Evolutionary conservation across 2,329 filamentous ascomycete genomes (phyloP).

Genomic region (Penicillium frequentans): DNA sequence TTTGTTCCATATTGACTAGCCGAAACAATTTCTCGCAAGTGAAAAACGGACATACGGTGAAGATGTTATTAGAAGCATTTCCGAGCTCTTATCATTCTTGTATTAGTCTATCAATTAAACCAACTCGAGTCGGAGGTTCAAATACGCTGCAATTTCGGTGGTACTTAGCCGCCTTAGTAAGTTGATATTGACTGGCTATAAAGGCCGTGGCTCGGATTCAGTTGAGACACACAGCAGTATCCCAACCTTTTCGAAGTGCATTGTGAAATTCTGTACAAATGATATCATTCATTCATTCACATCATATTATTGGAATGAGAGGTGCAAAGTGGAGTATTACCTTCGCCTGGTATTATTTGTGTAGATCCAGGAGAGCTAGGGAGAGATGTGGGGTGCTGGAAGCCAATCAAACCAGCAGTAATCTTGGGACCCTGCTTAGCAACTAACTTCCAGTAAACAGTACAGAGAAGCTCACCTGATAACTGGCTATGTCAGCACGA

Average conservation of each 20-base stretch:
- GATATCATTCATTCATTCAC: not conserved
- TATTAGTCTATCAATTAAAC: not conserved
- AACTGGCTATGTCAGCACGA: not conserved
- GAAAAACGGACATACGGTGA: not conserved
- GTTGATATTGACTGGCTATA: not conserved
- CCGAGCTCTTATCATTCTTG: not conserved
- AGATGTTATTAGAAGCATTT: not conserved
- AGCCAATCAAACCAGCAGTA: not conserved
- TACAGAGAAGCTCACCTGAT: not conserved
- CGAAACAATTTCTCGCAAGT: not conserved
- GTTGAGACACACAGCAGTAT: not conserved
- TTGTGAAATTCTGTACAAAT: not conserved
- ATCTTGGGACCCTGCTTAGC: not conserved
- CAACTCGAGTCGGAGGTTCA: not conserved
- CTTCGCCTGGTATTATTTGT: not conserved
- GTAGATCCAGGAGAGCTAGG: not conserved
- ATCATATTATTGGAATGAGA: not conserved
- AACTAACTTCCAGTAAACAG: not conserved
- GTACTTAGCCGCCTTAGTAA: not conserved
- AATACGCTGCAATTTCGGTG: not conserved
- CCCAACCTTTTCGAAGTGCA: not conserved
- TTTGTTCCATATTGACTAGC: not conserved
- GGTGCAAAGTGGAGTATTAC: not conserved
- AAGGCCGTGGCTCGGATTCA: not conserved
- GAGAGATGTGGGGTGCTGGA: not conserved